Conservation (phyloP, 2,329 filamentous ascomycete genomes). For the Talaromyces verruculosus region DNA sequence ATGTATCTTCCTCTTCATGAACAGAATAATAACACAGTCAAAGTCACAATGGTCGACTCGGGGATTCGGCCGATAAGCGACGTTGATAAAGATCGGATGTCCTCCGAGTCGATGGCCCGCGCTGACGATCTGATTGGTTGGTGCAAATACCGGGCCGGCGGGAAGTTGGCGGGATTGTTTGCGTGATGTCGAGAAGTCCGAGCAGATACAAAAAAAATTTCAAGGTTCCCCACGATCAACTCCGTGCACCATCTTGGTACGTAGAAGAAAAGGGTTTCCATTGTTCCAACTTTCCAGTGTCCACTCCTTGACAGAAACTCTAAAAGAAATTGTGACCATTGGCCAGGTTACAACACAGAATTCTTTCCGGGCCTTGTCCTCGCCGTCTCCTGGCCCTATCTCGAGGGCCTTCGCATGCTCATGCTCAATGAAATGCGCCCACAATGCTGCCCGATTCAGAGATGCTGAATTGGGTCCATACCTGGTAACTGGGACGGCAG, state of each 20-base stretch:
- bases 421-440: not conserved
- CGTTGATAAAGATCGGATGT: not conserved
- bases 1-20: not conserved
- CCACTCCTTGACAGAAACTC: not conserved
- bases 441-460: not conserved
- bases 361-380: not conserved
- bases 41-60: not conserved
- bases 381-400: not conserved
- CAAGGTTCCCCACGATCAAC: not conserved
- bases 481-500: not conserved
- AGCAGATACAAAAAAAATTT: not conserved
- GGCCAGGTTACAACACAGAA: not conserved
- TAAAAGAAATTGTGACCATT: not conserved
- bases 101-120: not conserved
- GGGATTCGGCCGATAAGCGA: not conserved
- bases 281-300: not conserved
- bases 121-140: not conserved
- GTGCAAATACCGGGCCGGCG: not conserved
- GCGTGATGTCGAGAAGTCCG: conserved; percentile 1
- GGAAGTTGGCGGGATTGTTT: not conserved
- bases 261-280: not conserved
- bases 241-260: not conserved
- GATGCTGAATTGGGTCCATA: not conserved
- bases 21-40: not conserved
- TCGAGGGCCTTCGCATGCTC: not conserved